These are phyloP conservation scores for Trichoderma hamatum DNA, from an alignment of 2,329 filamentous ascomycete genomes.

Conservation along the genomic window DNA sequence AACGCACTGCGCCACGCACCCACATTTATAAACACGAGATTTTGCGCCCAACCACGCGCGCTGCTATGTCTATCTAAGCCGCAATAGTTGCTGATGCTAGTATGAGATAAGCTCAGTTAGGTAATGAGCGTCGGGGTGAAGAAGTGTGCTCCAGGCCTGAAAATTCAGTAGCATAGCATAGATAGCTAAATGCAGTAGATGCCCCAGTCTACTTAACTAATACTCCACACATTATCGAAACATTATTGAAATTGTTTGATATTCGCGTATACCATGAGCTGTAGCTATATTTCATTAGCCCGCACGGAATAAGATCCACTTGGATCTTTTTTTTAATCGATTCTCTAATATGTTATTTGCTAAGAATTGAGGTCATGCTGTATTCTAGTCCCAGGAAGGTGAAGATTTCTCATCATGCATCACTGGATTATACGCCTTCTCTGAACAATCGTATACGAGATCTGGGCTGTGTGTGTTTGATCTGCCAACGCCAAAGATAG, in stretches of 20 bases:
- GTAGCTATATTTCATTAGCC: not conserved
- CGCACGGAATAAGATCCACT: not conserved
- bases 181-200: not conserved
- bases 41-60: not conserved
- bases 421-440: not conserved
- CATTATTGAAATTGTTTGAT: not conserved
- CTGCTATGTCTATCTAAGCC: not conserved
- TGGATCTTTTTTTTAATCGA: not conserved
- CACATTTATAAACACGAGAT: constrained; percentile 11
- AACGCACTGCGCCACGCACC: constrained; percentile 15
- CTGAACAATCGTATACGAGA: not conserved
- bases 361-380: not conserved
- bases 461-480: no score
- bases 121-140: not conserved
- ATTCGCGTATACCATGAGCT: not conserved
- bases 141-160: not conserved
- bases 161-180: not conserved
- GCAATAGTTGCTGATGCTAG: not conserved
- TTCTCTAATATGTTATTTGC: not conserved
- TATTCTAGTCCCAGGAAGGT: not conserved
- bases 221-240: not conserved
- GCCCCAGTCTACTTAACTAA: not conserved
- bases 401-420: not conserved
- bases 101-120: not conserved
- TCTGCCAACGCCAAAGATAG: not conserved